Evolutionary conservation across 78 protist species (phyloP), one percentile per base, ranked within the genome.

Genomic region (Mantamonas sphyraenae): DNA sequence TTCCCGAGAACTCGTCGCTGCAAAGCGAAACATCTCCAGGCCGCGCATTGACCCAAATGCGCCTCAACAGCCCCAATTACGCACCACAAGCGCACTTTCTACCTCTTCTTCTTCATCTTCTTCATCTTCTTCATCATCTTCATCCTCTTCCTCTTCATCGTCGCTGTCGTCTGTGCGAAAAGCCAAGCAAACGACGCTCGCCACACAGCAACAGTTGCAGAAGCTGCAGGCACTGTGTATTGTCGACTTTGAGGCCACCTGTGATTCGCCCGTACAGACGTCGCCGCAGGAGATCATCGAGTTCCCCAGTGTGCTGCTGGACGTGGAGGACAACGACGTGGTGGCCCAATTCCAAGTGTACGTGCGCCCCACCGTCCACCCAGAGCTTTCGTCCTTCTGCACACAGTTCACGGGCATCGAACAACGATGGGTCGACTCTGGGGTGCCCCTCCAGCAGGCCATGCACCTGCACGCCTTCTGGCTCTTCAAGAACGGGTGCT

Each of bases 271-370:
- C 35, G 31, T 0, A 16, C 34, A 28, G 5, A 34, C 43, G 26
- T 40, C 28, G 19, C 53, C 73, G 3, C 73, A 76, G 20, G 77
- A 77, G 62, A 64, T 77, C 51, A 69, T 77, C 63, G 82, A 77
- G 43, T 61, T 57, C n/a, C 75, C 82, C 4, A 12, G 50, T 7
- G 43, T 77, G 16, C 35, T 61, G 35, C 31, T 77, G 24, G 55
- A 69, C 57, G 40, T 57, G 53, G 24, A 60, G 40, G 30, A 20
- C 2, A 24, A n/a, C 33, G 30, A 17, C 43, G 42, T 43, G 3
- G 34, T 19, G 12, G 31, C 3, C 74, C 8, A 35, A 28, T 77
- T 71, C 26, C 76, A 59, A 17, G 28, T 33, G 47, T 69, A 43
- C 26, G 82, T 77, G 38, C 47, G 65, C 0, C 82, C 82, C 14